Evolutionary conservation across 441 rosid genomes (phyloP), one percentile per base, ranked within the genome.

Genomic region (Syzygium syzygioides): DNA sequence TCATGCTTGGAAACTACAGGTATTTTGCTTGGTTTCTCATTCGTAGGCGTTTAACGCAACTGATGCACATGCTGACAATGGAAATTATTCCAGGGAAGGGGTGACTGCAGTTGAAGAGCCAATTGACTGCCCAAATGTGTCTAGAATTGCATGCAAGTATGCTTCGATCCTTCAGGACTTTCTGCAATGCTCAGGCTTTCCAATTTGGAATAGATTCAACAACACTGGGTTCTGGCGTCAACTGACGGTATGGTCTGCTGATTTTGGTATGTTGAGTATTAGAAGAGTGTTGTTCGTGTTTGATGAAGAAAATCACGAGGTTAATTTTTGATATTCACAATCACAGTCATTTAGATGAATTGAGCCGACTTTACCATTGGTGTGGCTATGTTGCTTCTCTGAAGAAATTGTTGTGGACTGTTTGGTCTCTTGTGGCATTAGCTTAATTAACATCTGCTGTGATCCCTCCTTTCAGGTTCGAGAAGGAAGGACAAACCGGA

Each of bases 51-150:
- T 87, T 89, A 34, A 48, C 89, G 48, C 86, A 59, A 55, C 80
- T 86, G 56, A 89, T 37, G 37, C 85, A 50, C 89, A 45, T 86
- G 53, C 92, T 92, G 91, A 90, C 86, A 28, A 60, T 25, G 55
- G 80, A 79, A 55, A 88, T 88, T 41, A 89, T 90, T 91, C 55
- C 93, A 97, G 99, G 91, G 98, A 95, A 90, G 98, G 99, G 64
- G 98, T 98, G 88, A 98, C 99, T 79, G 99, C 99, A 91, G 98
- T 97, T 8, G 98, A 94, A 92, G 99, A 95, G 91, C 98, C 99
- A 86, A 89, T 91, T 89, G 93, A 95, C 93, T 98, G 99, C 91
- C 99, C 98, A 88, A 98, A 98, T 91, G 97, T 98, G 89, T 96
- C 99, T 15, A 90, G 88, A 89, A 91, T 96, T 91, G 95, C 99